Evolutionary conservation across 495 filamentous ascomycete species (phyloP), one percentile per base, ranked within the genome.

Genomic region (Aspergillus heteromorphus): DNA sequence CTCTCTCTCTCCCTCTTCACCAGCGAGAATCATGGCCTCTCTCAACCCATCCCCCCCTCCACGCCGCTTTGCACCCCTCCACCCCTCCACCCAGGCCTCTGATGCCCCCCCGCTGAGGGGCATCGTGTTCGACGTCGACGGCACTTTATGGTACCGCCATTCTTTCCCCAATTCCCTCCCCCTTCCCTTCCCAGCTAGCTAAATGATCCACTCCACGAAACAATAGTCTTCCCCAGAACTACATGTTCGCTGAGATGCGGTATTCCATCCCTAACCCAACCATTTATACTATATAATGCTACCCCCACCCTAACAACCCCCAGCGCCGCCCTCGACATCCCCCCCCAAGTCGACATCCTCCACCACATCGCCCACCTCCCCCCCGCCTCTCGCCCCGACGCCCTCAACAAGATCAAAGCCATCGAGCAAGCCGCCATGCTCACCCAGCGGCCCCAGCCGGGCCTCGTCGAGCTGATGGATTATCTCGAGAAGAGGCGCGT

Each of bases 121-220:
- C 1, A 80, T 97, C 6, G 83, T 97, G 27, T 97, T 97, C 68
- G 92, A 97, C 73, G 88, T 97, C 29, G 92, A 97, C 69, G 92
- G 92, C 6, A 97, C 92, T 18, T 68, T 97, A 45, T 96, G 88
- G 92, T 92, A 70, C 77, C n/a, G n/a, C n/a, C n/a, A n/a, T n/a
- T n/a, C n/a, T n/a, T n/a, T n/a, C n/a, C n/a, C n/a, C n/a, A n/a
- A n/a, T n/a, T n/a, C n/a, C n/a, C n/a, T n/a, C n/a, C n/a, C n/a
- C n/a, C n/a, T n/a, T n/a, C n/a, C n/a, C n/a, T n/a, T n/a, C 30
- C 16, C 60, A 45, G 38, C 45, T 47, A 20, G 49, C 40, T 9
- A 42, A 55, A 29, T 21, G 8, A 14, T n/a, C n/a, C n/a, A n/a
- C n/a, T n/a, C n/a, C n/a, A n/a, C n/a, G n/a, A 14, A 14, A 6